phyloP scores from a whole-genome alignment of 108 stramenopile genomes.

The Asterionellopsis glacialis region DNA sequence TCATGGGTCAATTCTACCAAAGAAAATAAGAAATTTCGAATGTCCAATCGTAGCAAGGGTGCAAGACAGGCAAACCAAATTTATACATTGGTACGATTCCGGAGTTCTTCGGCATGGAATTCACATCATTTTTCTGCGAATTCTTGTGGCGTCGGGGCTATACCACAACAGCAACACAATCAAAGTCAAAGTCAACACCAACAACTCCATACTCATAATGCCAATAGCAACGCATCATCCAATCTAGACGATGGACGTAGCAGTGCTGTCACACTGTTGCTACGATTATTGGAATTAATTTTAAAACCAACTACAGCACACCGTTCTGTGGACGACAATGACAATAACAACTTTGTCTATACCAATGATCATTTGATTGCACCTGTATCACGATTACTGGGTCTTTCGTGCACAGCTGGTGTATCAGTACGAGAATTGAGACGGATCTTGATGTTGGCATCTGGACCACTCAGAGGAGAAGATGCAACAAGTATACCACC shows the following conservation, averaged over 20 bases:
- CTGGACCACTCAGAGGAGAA: no score
- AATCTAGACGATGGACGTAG: no score
- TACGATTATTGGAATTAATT: constrained; percentile 6
- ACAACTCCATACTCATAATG: no score
- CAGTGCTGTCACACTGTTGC: constrained; percentile 14
- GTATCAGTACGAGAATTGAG: constrained; percentile 37
- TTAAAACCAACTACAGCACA: not conserved
- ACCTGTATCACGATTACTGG: constrained; percentile 54
- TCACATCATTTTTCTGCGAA: no score
- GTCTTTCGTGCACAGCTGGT: constrained; percentile 43
- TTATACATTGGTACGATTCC: constrained; percentile 24
- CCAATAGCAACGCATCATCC: no score
- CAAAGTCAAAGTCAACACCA: no score
- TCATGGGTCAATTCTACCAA: no score
- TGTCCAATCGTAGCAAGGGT: constrained; percentile 1
- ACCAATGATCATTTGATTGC: constrained; percentile 29
- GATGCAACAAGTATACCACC: no score
- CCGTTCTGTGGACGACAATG: no score
- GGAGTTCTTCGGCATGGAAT: not conserved
- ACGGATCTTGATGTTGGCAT: constrained; percentile 33
- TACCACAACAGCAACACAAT: no score
- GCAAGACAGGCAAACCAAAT: constrained; percentile 19
- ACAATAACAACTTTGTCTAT: no score
- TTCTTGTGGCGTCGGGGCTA: no score
- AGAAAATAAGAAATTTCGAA: not conserved